A percentile compares a stretch with the other conserved stretches of the same genome.
phyloP scores from a whole-genome alignment of 2,329 filamentous ascomycete genomes.

The Zymoseptoria passerinii region DNA sequence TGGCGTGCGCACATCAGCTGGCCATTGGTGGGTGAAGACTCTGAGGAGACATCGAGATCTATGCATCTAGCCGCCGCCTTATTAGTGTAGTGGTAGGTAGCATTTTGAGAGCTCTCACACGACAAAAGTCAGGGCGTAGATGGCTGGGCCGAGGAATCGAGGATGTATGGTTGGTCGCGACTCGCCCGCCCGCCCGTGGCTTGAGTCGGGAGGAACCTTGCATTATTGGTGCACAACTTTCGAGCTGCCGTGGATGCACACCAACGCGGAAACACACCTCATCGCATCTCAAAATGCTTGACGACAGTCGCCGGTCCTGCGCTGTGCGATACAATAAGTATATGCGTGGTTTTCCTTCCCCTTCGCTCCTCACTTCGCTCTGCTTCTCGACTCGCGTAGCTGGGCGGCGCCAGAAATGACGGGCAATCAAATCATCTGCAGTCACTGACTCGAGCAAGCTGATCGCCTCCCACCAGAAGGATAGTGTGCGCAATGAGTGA shows the following conservation, averaged over 20 bases:
- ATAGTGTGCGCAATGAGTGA: background rate
- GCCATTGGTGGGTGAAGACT: no score
- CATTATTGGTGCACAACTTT: background rate
- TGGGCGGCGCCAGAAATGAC: background rate
- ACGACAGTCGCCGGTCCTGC: background rate
- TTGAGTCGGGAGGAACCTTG: background rate
- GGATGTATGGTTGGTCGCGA: background rate
- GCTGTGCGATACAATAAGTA: background rate
- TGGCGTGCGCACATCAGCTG: background rate
- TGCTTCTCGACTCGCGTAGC: background rate
- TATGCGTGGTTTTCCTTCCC: background rate
- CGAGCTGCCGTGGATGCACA: background rate
- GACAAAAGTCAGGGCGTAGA: background rate
- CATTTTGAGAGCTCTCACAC: background rate
- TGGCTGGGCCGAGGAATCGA: background rate
- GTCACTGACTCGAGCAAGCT: conserved; percentile 1
- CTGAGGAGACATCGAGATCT: background rate
- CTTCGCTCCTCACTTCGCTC: background rate
- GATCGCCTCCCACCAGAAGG: background rate
- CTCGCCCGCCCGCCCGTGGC: no score
- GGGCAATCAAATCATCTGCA: background rate
- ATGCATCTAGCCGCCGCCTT: background rate
- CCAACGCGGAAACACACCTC: background rate
- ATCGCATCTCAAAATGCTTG: background rate
- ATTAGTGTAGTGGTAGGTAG: background rate